A percentile compares a stretch with the other conserved stretches of the same genome.
These are phyloP conservation scores for Tetrapisispora namnaoensis DNA, from an alignment of 805 yeast genomes.

Conservation along the genomic window DNA sequence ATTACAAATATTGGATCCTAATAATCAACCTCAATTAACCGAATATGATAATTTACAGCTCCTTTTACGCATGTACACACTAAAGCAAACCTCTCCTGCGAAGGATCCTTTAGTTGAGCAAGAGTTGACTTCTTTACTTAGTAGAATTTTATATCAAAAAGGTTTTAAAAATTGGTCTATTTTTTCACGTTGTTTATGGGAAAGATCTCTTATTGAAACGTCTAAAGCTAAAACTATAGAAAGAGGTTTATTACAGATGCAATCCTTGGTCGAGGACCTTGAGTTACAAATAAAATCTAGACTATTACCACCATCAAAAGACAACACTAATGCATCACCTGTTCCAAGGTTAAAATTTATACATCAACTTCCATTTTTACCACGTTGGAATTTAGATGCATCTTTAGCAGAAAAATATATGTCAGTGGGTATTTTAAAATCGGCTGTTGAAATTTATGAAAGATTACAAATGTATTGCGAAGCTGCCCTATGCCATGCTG, in stretches of 20 bases:
- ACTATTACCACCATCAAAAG: slow-evolving; percentile 37
- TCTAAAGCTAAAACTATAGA: slow-evolving; percentile 78
- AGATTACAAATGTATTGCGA: slow-evolving; percentile 68
- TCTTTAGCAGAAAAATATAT: slow-evolving; percentile 77
- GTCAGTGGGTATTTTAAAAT: slow-evolving; percentile 72
- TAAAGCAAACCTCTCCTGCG: slow-evolving; percentile 62
- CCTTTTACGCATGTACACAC: slow-evolving; percentile 52
- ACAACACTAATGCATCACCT: slow-evolving; percentile 25
- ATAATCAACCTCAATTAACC: slow-evolving; percentile 63
- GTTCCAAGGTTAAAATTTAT: slow-evolving; percentile 56
- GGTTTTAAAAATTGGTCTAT: slow-evolving; percentile 50
- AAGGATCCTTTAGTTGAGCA: slow-evolving; percentile 66
- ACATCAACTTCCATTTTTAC: slow-evolving; percentile 65
- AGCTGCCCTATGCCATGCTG: slow-evolving; percentile 83
- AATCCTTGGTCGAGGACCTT: slow-evolving; percentile 79
- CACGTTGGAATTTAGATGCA: slow-evolving; percentile 79
- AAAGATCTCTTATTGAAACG: slow-evolving; percentile 76
- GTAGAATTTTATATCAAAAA: slow-evolving; percentile 51
- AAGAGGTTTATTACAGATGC: slow-evolving; percentile 89
- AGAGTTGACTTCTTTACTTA: slow-evolving; percentile 68
- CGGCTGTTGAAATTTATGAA: slow-evolving; percentile 84
- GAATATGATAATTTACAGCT: slow-evolving; percentile 69
- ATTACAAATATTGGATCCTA: slow-evolving; percentile 58
- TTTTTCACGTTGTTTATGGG: slow-evolving; percentile 80
- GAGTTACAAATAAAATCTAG: slow-evolving; percentile 56